Base-by-base conservation (phyloP, 768 basidiomycete genomes). In the Auricularia sp. region DNA sequence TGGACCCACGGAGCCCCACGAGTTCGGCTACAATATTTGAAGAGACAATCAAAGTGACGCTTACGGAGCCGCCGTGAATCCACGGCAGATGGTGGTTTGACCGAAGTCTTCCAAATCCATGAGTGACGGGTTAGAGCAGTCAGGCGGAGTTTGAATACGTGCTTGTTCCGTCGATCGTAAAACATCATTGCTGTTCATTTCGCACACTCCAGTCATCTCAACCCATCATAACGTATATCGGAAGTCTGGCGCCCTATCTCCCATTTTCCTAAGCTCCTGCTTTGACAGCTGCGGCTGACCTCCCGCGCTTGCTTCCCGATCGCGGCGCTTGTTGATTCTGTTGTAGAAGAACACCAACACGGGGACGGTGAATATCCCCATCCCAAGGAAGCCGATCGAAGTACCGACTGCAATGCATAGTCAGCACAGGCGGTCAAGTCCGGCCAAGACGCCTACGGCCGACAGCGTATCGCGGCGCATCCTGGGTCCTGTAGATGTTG, bases 301-400 rank as follows among this genome's bases (percentile, higher is more conserved):
- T 16, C 35, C 64, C 78, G 65, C 64, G 64, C 21, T 44, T 34
- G 39, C 67, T 62, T 39, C 65, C 64, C 42, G 66, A 33, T 87
- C 86, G 39, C 87, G 77, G 63, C 74, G 73, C 8, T 73, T 70
- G 71, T 89, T 89, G 74, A 88, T 85, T 44, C 77, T 77, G 39
- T 62, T 79, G 71, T 89, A 89, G 2, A 73, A 56, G 6, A 85
- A 44, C 4, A 82, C 78, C 10, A 80, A 75, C 29, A 82, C 73
- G 0, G 83, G 83, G 0, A 85, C 68, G 34, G 73, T 71, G 6
- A 87, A 75, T 68, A 87, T 75, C 0, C 87, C 87, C 44, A 90
- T 84, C 3, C 82, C 83, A 24, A 88, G 79, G 65, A 88, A 86
- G 85, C 86, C 86, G 21, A 89, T 75, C 72, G 87, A 86, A 16